Evolutionary conservation across 495 filamentous ascomycete species (phyloP).

Genomic region (Cercophora sp.): DNA sequence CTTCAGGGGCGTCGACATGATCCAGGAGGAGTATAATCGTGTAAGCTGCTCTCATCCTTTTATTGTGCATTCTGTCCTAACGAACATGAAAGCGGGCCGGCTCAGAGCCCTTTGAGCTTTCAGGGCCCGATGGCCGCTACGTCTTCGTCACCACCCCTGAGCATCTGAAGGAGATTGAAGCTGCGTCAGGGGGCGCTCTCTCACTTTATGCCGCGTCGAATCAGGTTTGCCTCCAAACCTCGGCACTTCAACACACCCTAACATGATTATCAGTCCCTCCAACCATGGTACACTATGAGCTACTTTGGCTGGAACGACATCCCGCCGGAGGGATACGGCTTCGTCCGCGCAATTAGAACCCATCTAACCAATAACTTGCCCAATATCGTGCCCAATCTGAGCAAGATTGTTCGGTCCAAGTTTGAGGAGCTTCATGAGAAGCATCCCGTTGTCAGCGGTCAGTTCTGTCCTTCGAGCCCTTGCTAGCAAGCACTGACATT

Average conservation of each 20-base stretch:
- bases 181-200: background rate
- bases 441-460: background rate
- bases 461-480: too few relatives aligned
- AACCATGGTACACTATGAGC: slow-evolving; percentile 1
- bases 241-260: too few relatives aligned
- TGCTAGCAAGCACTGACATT: too few relatives aligned
- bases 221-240: too few relatives aligned
- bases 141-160: background rate
- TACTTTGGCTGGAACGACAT: background rate
- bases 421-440: background rate
- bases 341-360: background rate
- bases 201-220: background rate
- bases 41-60: too few relatives aligned
- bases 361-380: background rate
- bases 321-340: background rate
- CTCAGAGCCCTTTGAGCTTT: slow-evolving; percentile 1
- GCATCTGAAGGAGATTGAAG: background rate
- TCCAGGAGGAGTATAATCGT: too few relatives aligned
- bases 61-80: too few relatives aligned
- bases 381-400: background rate
- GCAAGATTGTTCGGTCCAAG: background rate
- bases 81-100: too few relatives aligned
- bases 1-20: too few relatives aligned
- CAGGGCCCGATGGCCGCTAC: background rate
- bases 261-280: too few relatives aligned